Percentiles rank a stretch among this genome's conserved stretches.
phyloP scores from a whole-genome alignment of 2,329 filamentous ascomycete genomes.

The Verticillium nubilum region DNA sequence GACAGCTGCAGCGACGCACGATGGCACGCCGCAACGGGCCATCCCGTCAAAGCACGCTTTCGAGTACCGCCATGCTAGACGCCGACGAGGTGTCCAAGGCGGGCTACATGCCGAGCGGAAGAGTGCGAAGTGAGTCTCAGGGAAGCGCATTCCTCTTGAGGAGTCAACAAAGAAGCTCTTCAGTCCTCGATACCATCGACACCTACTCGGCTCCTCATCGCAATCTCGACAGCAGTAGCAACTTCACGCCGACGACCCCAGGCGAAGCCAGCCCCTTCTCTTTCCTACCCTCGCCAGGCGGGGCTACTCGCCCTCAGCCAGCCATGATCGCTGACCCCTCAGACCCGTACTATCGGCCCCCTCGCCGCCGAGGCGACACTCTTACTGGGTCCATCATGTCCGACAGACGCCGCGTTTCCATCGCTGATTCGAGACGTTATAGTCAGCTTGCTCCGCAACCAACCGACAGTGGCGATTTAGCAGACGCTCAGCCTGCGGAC shows the following conservation, averaged over 20 bases:
- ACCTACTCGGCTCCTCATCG: slow-evolving; percentile 35
- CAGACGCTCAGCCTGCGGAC: slow-evolving; percentile 6
- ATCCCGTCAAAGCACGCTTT: slow-evolving; percentile 75
- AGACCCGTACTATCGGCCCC: slow-evolving; percentile 87
- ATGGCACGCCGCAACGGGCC: slow-evolving; percentile 54
- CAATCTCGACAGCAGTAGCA: slow-evolving; percentile 55
- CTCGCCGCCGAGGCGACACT: slow-evolving; percentile 63
- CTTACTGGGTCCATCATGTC: slow-evolving; percentile 31
- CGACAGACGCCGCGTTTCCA: slow-evolving; percentile 22
- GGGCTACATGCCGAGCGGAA: slow-evolving; percentile 50
- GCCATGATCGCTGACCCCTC: slow-evolving; percentile 43
- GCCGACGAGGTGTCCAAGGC: slow-evolving; percentile 60
- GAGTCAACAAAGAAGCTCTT: slow-evolving; percentile 46
- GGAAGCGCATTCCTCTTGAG: slow-evolving; percentile 44
- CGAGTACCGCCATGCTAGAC: slow-evolving; percentile 74
- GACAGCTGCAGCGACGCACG: slow-evolving; percentile 73
- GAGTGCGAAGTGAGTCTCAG: slow-evolving; percentile 56
- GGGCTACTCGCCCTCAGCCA: slow-evolving; percentile 36
- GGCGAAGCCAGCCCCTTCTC: slow-evolving; percentile 67
- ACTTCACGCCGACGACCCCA: slow-evolving; percentile 67
- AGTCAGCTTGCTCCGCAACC: slow-evolving; percentile 22
- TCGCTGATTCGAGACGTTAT: slow-evolving; percentile 27
- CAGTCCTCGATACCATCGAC: slow-evolving; percentile 47
- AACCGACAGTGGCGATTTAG: neutral
- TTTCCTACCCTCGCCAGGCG: slow-evolving; percentile 56